Evolutionary conservation across 1,284 basidiomycete species (phyloP), one percentile per base, ranked within the genome.

Genomic region (Phylloporus sp.): DNA sequence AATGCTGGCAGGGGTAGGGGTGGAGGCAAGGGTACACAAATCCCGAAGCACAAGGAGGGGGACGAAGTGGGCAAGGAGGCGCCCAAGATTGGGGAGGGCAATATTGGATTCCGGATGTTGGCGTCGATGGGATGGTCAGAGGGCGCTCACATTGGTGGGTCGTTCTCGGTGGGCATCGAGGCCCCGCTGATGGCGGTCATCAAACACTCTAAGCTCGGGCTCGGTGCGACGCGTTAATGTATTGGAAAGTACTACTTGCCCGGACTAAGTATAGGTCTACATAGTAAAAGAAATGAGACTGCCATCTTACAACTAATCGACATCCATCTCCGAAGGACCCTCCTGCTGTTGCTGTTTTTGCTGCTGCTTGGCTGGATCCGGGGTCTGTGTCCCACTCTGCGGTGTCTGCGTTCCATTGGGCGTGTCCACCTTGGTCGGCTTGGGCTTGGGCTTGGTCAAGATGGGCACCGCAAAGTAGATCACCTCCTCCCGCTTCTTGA

Each of bases 401-500:
- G 90, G 91, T 15, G 91, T 90, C 81, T 90, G 86, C n/a, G 81
- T 81, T 32, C 78, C 82, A 15, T 77, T 79, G 20, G 81, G 83
- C 4, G 85, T 80, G 52, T 85, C 84, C 71, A 90, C 89, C 77
- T 86, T 88, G 80, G 84, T 76, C 19, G 86, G 87, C 86, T 91
- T 95, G 68, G 95, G 95, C 89, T 96, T 97, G 66, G 93, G 93
- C 85, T 86, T 91, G 74, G 91, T 93, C 79, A 96, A 84, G 80
- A 96, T 95, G 41, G 93, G 93, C 41, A 90, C 89, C 58, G 91
- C 90, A 72, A 92, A 93, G 84, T 93, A 96, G 73, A 94, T 89
- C 68, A 96, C 83, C 81, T 97, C 96, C 73, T 98, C 96, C 75
- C 89, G 87, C 86, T 92, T 94, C 91, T 95, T 95, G 81, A 85